phyloP scores from a whole-genome alignment of 169 alveolate genomes.

The Babesia gibsoni region DNA sequence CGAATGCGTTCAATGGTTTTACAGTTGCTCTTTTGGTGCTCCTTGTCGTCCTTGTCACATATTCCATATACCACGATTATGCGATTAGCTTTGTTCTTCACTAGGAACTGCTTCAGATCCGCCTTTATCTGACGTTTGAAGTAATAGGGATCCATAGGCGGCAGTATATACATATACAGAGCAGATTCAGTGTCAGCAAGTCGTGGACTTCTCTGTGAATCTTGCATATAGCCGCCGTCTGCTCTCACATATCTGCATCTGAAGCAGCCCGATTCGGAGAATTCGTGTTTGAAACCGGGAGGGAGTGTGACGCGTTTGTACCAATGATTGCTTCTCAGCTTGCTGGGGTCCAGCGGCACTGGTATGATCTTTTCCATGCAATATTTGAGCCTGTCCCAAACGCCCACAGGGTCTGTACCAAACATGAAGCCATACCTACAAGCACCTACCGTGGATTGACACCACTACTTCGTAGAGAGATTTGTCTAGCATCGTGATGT shows the following conservation, averaged over 20 bases:
- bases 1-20: slow-evolving; percentile 21
- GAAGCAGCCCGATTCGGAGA: slow-evolving; percentile 3
- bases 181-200: neutral
- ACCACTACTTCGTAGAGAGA: neutral
- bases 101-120: neutral
- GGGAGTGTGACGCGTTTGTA: neutral
- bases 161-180: slow-evolving; percentile 17
- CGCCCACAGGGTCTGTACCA: slow-evolving; percentile 18
- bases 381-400: slow-evolving; percentile 5
- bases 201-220: neutral
- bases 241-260: slow-evolving; percentile 24
- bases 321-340: neutral
- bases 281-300: neutral
- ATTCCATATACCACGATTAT: slow-evolving; percentile 17
- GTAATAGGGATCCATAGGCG: slow-evolving; percentile 28
- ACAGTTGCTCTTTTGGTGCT: slow-evolving; percentile 18
- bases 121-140: neutral
- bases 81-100: neutral
- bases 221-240: neutral
- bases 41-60: slow-evolving; percentile 16
- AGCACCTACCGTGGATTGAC: slow-evolving; percentile 1
- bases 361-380: slow-evolving; percentile 4
- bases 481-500: neutral
- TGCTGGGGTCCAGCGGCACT: slow-evolving; percentile 1
- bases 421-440: neutral